phyloP scores from a whole-genome alignment of 2,329 filamentous ascomycete species.

The Teratosphaeria zuluensis region DNA sequence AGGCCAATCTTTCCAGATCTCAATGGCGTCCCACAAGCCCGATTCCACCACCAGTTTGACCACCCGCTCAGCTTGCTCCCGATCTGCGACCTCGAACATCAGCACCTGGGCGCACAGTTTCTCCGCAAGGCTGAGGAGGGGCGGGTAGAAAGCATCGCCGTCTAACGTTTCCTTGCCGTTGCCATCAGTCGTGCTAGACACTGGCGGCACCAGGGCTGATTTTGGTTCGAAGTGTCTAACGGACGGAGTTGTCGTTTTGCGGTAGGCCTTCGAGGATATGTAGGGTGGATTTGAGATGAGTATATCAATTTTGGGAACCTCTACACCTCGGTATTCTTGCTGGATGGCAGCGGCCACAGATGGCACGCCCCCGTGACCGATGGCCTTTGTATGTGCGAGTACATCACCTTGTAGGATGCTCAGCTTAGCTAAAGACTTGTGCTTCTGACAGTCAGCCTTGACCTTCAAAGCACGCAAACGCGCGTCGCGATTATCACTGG shows the following conservation, averaged over 20 bases:
- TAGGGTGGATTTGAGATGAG: slow-evolving; percentile 88
- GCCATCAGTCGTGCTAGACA: background rate
- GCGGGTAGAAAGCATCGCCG: slow-evolving; percentile 57
- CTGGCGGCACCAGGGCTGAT: slow-evolving; percentile 60
- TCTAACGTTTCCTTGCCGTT: background rate
- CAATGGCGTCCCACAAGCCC: slow-evolving; percentile 34
- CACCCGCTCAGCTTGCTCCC: slow-evolving; percentile 58
- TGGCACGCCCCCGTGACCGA: background rate
- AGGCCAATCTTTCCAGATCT: slow-evolving; percentile 66
- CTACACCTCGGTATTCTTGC: background rate
- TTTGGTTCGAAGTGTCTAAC: slow-evolving; percentile 75
- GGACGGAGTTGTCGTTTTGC: slow-evolving; percentile 55
- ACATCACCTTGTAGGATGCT: slow-evolving; percentile 29
- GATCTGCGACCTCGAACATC: slow-evolving; percentile 63
- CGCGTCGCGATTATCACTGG: background rate
- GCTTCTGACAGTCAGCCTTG: background rate
- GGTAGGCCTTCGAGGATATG: slow-evolving; percentile 58
- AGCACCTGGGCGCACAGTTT: slow-evolving; percentile 45
- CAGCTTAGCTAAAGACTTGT: slow-evolving; percentile 9
- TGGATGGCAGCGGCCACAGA: slow-evolving; percentile 7
- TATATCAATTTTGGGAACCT: slow-evolving; percentile 39
- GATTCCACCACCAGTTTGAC: slow-evolving; percentile 36
- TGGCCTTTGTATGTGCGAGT: slow-evolving; percentile 4
- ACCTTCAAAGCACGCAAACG: background rate
- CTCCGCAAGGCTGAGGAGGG: slow-evolving; percentile 48